Conservation (phyloP, 2,329 filamentous ascomycete genomes). For the Berkeleyomyces basicola region DNA sequence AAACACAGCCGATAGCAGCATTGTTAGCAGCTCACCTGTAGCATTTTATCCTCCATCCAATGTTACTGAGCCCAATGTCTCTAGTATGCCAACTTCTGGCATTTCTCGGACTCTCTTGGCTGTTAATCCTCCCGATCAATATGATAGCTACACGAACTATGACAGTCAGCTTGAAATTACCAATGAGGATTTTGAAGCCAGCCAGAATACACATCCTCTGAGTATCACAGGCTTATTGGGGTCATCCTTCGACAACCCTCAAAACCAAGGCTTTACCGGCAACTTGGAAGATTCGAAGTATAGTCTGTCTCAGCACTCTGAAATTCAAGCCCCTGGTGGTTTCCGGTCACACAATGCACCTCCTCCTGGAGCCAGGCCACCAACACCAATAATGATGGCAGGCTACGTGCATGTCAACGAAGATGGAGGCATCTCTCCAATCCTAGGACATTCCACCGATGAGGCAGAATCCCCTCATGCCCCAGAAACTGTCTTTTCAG, state of each 20-base stretch:
- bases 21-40: not conserved
- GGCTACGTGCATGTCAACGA: conserved; percentile 1
- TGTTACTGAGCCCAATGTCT: not conserved
- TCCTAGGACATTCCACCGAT: too few relatives aligned
- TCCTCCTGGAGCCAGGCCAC: conserved; percentile 3
- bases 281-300: not conserved
- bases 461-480: not conserved
- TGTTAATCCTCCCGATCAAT: not conserved
- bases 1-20: not conserved
- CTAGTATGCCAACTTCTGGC: not conserved
- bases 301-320: not conserved
- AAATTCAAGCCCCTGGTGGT: not conserved
- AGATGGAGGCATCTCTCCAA: not conserved
- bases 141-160: not conserved
- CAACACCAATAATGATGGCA: conserved; percentile 4
- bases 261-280: not conserved
- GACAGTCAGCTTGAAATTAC: not conserved
- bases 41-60: not conserved
- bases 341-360: not conserved
- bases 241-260: not conserved
- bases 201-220: not conserved
- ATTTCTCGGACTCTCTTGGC: not conserved
- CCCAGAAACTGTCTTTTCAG: not conserved
- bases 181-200: not conserved
- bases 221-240: not conserved